phyloP scores from a whole-genome alignment of 257 asterid species.

The Voacanga thouarsii region DNA sequence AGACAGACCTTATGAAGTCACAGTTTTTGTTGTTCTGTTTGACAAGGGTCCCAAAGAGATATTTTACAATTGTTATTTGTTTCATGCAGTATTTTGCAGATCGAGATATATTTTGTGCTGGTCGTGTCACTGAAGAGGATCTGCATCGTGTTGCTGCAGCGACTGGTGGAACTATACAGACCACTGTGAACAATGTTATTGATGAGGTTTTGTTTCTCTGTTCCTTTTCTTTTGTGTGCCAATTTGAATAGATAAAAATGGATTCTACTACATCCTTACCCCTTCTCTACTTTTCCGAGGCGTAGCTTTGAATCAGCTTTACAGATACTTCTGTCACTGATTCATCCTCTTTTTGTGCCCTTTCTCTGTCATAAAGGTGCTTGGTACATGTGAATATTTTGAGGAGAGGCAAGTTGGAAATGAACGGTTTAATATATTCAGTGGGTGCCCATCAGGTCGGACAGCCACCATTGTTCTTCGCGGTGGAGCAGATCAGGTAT shows the following conservation, averaged over 20 bases:
- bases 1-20: background rate
- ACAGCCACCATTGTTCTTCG: constrained; percentile 96
- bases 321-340: background rate
- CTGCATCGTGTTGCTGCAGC: constrained; percentile 87
- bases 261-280: background rate
- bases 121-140: constrained; percentile 93
- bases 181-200: constrained; percentile 81
- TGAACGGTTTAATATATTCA: constrained; percentile 87
- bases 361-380: constrained; percentile 48
- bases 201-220: constrained; percentile 56
- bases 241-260: constrained; percentile 4
- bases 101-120: constrained; percentile 91
- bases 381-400: constrained; percentile 70
- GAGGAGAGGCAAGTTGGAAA: constrained; percentile 97
- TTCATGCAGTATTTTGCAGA: constrained; percentile 82
- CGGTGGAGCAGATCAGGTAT: constrained; percentile 97
- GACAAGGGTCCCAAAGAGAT: background rate
- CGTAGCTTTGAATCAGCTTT: background rate
- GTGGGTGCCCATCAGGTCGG: constrained; percentile 85
- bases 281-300: background rate
- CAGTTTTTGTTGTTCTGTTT: background rate
- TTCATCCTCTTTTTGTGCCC: background rate
- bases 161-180: constrained; percentile 83
- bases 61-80: background rate
- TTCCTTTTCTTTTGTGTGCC: constrained; percentile 1